Evolutionary conservation across 768 basidiomycete genomes (phyloP).

Genomic region (Boletus pseudopeckii): DNA sequence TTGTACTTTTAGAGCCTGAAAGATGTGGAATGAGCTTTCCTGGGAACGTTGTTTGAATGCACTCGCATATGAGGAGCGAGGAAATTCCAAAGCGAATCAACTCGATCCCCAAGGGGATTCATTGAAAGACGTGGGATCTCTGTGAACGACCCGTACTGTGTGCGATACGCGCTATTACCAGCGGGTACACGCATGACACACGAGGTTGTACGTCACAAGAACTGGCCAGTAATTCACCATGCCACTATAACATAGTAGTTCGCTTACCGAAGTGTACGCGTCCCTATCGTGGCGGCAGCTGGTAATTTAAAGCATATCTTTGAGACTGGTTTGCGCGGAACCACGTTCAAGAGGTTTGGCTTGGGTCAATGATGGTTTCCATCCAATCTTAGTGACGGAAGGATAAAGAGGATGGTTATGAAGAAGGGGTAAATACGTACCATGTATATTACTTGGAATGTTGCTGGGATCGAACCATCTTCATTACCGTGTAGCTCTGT

Average conservation of each 20-base stretch:
- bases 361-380: constrained; percentile 71
- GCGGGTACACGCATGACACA: neutral
- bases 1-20: neutral
- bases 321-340: constrained; percentile 55
- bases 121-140: neutral
- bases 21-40: neutral
- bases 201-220: neutral
- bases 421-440: constrained; percentile 40
- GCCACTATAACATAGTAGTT: neutral
- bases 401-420: neutral
- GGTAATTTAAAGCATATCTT: constrained; percentile 48
- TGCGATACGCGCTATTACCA: neutral
- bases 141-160: neutral
- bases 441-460: constrained; percentile 95
- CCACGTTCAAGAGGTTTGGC: constrained; percentile 65
- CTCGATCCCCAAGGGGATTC: neutral
- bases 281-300: neutral
- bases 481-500: constrained; percentile 81
- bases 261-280: neutral
- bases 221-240: neutral
- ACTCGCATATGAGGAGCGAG: neutral
- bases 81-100: neutral
- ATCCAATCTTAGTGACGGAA: constrained; percentile 60
- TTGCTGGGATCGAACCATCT: constrained; percentile 86
- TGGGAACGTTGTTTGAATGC: neutral